Evolutionary conservation across 2,329 filamentous ascomycete genomes (phyloP).

Genomic region (Pyrenochaeta sp.): DNA sequence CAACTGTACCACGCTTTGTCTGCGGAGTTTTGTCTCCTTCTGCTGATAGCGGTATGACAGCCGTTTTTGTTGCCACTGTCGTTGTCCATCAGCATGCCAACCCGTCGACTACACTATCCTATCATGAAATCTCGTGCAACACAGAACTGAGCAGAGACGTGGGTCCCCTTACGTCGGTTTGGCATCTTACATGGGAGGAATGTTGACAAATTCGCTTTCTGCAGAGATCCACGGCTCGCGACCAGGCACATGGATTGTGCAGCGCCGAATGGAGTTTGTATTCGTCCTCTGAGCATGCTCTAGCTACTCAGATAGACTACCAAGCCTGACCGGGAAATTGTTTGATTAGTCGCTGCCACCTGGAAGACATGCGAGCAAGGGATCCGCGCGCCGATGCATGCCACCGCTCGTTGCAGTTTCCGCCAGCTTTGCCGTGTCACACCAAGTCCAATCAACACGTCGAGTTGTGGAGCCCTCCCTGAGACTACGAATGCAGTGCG

Average conservation of each 20-base stretch:
- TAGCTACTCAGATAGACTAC: conserved; percentile 15
- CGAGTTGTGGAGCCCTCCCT: conserved; percentile 24
- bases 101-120: conserved; percentile 21
- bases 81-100: conserved; percentile 22
- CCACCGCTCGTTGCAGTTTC: conserved; percentile 37
- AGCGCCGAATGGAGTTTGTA: conserved; percentile 7
- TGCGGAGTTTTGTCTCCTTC: conserved; percentile 23
- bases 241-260: conserved; percentile 9
- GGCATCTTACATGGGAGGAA: background rate
- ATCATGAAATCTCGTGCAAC: conserved; percentile 17
- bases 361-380: conserved; percentile 35
- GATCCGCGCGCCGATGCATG: conserved; percentile 41
- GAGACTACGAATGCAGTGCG: conserved; percentile 38
- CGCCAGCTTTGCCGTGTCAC: conserved; percentile 34
- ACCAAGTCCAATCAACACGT: conserved; percentile 31
- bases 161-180: conserved; percentile 7
- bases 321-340: conserved; percentile 24
- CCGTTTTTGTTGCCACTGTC: conserved; percentile 27
- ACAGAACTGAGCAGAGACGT: conserved; percentile 6
- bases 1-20: conserved; percentile 23
- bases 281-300: conserved; percentile 15
- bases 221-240: conserved; percentile 2
- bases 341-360: conserved; percentile 27
- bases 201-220: background rate
- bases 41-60: conserved; percentile 31